phyloP scores from a whole-genome alignment of 768 basidiomycete species.

The Rhizopogon vesiculosus region DNA sequence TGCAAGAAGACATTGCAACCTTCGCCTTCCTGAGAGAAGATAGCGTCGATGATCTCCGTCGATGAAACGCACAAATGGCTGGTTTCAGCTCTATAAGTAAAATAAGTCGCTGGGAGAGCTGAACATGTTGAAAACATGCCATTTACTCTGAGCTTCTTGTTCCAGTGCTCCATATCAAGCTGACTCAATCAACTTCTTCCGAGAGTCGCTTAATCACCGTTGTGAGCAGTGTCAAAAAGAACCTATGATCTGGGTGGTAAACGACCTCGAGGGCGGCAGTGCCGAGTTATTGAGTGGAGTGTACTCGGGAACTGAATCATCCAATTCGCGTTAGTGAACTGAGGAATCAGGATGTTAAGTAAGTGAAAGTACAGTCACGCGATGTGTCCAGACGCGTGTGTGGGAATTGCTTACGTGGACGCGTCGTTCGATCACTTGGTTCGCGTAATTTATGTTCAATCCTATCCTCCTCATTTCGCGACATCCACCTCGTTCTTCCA shows the following conservation, averaged over 20 bases:
- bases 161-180: background rate
- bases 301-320: too few species aligned
- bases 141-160: background rate
- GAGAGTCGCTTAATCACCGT: too few species aligned
- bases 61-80: conserved; percentile 40
- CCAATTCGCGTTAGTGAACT: too few species aligned
- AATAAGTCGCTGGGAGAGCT: background rate
- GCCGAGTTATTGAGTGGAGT: too few species aligned
- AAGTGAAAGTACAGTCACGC: too few species aligned
- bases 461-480: background rate
- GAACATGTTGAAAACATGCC: background rate
- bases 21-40: conserved; percentile 50
- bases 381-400: conserved; percentile 7
- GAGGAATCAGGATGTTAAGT: too few species aligned
- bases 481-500: too few species aligned
- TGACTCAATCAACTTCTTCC: too few species aligned
- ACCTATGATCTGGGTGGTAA: too few species aligned
- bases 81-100: conserved; percentile 17
- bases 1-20: conserved; percentile 43
- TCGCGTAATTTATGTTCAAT: background rate
- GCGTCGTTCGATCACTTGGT: conserved; percentile 21
- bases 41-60: conserved; percentile 54
- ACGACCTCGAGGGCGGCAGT: too few species aligned
- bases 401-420: conserved; percentile 31
- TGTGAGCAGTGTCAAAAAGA: too few species aligned